Evolutionary conservation across 163 green algal genomes (phyloP).

Genomic region (Volvox carteri): DNA sequence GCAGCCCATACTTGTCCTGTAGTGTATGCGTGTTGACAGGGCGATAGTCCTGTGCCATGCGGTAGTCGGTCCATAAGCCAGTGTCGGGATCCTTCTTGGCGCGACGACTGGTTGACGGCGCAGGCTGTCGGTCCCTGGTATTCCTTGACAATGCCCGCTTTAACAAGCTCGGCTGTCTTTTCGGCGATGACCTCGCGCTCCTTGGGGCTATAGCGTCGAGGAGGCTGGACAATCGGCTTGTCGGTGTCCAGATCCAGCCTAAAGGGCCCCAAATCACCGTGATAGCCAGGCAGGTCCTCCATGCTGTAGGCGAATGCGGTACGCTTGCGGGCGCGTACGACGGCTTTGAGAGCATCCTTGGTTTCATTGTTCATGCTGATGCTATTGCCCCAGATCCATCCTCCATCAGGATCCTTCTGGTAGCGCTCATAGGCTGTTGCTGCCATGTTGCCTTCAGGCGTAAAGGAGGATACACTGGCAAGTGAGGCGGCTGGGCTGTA

Average conservation of each 20-base stretch:
- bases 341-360: background rate
- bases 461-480: slow-evolving; percentile 2
- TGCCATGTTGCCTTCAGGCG: background rate
- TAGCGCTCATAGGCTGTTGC: slow-evolving; percentile 17
- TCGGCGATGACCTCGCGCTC: background rate
- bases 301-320: slow-evolving; percentile 21
- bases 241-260: slow-evolving; percentile 4
- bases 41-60: slow-evolving; percentile 36
- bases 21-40: background rate
- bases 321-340: background rate
- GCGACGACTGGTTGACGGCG: slow-evolving; percentile 26
- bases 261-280: background rate
- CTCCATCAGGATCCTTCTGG: slow-evolving; percentile 16
- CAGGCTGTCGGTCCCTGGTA: background rate
- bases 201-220: background rate
- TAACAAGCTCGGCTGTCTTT: background rate
- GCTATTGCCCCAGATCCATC: slow-evolving; percentile 27
- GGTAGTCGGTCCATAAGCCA: background rate
- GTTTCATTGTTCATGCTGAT: background rate
- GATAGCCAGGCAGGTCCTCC: slow-evolving; percentile 23
- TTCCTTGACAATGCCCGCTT: background rate
- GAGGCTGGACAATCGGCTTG: slow-evolving; percentile 6
- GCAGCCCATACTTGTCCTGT: slow-evolving; percentile 15
- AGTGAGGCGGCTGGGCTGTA: background rate
- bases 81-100: slow-evolving; percentile 32